Percentiles rank a stretch among this genome's conserved stretches.
Conservation (phyloP, 2,329 filamentous ascomycete genomes). For the Nemania sp. region DNA sequence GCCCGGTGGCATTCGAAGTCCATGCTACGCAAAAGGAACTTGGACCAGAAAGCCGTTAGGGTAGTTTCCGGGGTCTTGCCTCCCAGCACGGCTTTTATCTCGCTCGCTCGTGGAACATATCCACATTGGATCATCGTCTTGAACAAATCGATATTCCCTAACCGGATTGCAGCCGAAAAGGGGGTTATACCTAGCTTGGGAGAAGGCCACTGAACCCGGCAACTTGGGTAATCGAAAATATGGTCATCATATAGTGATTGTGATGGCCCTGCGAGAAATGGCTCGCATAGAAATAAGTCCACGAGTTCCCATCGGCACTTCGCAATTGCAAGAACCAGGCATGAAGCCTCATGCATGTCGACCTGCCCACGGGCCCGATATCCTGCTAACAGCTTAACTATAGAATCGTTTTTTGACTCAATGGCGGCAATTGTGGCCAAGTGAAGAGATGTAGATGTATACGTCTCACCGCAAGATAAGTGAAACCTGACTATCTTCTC, state of each 20-base stretch:
- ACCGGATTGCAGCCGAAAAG: background rate
- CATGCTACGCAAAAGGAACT: background rate
- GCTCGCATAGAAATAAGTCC: background rate
- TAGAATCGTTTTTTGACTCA: background rate
- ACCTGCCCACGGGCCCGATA: background rate
- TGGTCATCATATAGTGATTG: background rate
- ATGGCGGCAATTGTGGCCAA: background rate
- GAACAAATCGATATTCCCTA: background rate
- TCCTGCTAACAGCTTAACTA: background rate
- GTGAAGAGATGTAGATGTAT: background rate
- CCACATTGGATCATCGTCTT: background rate
- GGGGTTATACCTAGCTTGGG: background rate
- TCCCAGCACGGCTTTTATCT: background rate
- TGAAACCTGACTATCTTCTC: background rate
- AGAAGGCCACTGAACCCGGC: background rate
- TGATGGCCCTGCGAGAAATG: background rate
- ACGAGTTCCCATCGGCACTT: background rate
- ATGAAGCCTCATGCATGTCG: constrained; percentile 9
- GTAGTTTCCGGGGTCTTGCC: background rate
- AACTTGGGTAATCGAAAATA: no score
- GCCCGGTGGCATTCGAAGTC: background rate
- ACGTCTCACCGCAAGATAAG: background rate
- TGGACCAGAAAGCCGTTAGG: background rate
- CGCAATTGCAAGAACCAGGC: constrained; percentile 1
- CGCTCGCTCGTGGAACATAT: background rate